Conservation (phyloP, 352 stramenopile genomes). For the Phytophthora europaea region DNA sequence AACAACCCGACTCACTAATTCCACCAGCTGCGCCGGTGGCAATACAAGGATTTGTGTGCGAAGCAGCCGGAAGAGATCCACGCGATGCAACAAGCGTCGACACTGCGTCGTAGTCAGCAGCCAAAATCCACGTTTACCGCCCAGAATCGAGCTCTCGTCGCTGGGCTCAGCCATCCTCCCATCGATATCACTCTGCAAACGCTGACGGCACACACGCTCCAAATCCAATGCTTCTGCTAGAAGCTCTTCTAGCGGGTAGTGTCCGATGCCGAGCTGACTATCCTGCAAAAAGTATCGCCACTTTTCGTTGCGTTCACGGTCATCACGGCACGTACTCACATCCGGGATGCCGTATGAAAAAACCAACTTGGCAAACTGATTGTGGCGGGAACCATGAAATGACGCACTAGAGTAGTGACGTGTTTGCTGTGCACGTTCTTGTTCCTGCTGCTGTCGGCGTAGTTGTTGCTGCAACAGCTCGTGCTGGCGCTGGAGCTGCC, state of each 20-base stretch:
- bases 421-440: constrained; percentile 32
- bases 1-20: constrained; percentile 67
- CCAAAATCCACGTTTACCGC: constrained; percentile 72
- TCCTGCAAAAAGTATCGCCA: constrained; percentile 87
- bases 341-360: constrained; percentile 85
- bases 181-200: constrained; percentile 26
- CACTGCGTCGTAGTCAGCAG: constrained; percentile 65
- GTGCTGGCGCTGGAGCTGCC: constrained; percentile 15
- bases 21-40: constrained; percentile 65
- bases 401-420: constrained; percentile 26
- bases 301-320: constrained; percentile 68
- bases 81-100: constrained; percentile 74
- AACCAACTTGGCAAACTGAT: constrained; percentile 83
- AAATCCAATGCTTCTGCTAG: constrained; percentile 67
- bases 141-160: constrained; percentile 67
- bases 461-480: constrained; percentile 31
- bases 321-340: constrained; percentile 59
- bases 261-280: constrained; percentile 45
- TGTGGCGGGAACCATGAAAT: constrained; percentile 49
- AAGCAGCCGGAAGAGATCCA: constrained; percentile 84
- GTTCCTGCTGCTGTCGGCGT: constrained; percentile 26
- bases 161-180: constrained; percentile 12
- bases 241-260: constrained; percentile 57
- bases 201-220: constrained; percentile 67
- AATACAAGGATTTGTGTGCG: constrained; percentile 78